A percentile compares a stretch with the other conserved stretches of the same genome.
These are phyloP conservation scores for Pezicula neosporulosa DNA, from an alignment of 2,329 filamentous ascomycete species.

Conservation along the genomic window DNA sequence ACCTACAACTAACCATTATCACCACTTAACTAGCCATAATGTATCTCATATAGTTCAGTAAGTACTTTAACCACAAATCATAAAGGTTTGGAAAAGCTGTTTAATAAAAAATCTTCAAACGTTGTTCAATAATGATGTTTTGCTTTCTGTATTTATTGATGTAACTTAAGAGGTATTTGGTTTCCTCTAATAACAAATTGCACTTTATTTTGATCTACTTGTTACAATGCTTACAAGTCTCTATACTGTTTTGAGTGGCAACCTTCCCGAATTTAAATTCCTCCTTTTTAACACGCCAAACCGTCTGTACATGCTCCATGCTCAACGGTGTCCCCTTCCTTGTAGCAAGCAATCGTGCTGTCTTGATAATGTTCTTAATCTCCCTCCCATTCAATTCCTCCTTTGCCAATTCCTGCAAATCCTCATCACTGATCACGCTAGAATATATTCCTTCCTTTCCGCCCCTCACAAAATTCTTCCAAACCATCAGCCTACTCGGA, in stretches of 20 bases:
- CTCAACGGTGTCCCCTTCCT: conserved; percentile 7
- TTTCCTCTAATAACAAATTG: too few relatives aligned
- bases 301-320: neutral
- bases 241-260: neutral
- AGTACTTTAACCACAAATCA: too few relatives aligned
- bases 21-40: too few relatives aligned
- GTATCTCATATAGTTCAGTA: too few relatives aligned
- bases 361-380: conserved; percentile 9
- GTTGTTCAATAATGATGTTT: too few relatives aligned
- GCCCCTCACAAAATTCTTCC: conserved; percentile 9
- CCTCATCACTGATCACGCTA: neutral
- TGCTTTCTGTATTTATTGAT: too few relatives aligned
- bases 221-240: neutral
- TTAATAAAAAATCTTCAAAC: too few relatives aligned
- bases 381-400: neutral
- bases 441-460: neutral
- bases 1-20: too few relatives aligned
- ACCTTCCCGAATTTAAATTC: neutral
- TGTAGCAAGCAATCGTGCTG: conserved; percentile 20
- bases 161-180: too few relatives aligned
- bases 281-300: neutral
- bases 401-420: neutral
- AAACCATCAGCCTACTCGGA: conserved; percentile 15
- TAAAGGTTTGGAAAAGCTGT: too few relatives aligned
- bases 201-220: neutral